These are phyloP conservation scores for Fistulinella prunicolor DNA, from an alignment of 768 basidiomycete species.

Conservation along the genomic window DNA sequence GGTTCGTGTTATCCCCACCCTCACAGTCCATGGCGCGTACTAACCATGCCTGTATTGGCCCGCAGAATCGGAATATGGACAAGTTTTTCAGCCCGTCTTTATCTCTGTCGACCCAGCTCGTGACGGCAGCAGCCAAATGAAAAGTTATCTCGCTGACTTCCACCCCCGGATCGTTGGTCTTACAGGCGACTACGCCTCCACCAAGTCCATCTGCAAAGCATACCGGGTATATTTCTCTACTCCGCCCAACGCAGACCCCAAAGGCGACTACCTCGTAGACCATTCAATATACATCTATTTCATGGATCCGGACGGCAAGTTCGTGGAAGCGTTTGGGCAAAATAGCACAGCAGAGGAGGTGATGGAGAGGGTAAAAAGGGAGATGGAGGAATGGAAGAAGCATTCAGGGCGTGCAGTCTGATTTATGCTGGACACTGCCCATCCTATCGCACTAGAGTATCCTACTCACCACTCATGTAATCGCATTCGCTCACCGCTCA, in stretches of 20 bases:
- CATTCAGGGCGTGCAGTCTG: conserved; percentile 33
- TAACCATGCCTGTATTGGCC: too few species aligned
- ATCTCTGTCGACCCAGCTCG: conserved; percentile 96
- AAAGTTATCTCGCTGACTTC: conserved; percentile 76
- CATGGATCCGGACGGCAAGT: conserved; percentile 93
- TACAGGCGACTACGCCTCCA: conserved; percentile 78
- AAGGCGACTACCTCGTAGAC: conserved; percentile 96
- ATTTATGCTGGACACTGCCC: background rate
- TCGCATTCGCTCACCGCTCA: conserved; percentile 17
- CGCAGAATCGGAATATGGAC: conserved; percentile 68
- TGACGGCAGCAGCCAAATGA: conserved; percentile 63
- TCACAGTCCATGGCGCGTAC: background rate
- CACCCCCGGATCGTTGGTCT: conserved; percentile 89
- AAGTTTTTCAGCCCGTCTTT: conserved; percentile 85
- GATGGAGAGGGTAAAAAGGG: conserved; percentile 55
- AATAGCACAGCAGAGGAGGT: conserved; percentile 67
- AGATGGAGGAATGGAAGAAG: conserved; percentile 41
- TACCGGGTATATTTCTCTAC: conserved; percentile 99
- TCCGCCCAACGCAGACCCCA: conserved; percentile 79
- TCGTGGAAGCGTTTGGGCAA: conserved; percentile 97
- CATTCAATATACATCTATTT: conserved; percentile 97
- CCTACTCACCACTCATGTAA: conserved; percentile 11
- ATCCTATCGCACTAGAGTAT: background rate
- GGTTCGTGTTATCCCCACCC: conserved; percentile 46
- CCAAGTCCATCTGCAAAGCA: conserved; percentile 87